Conservation (phyloP, 495 filamentous ascomycete genomes). For the Lepraria neglecta region DNA sequence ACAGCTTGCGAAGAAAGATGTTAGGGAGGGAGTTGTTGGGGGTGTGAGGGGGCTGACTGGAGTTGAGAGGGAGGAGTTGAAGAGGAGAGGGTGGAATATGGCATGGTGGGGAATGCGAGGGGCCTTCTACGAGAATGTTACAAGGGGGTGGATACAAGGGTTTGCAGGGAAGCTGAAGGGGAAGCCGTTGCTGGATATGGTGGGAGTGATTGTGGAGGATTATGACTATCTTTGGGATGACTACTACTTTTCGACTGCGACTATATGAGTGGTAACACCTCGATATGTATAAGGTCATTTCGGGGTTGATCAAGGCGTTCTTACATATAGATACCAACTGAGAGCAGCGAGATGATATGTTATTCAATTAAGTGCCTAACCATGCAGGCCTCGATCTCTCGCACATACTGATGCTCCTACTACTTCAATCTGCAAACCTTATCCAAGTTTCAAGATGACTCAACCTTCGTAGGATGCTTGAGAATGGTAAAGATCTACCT, state of each 20-base stretch:
- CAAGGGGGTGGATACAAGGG: constrained; percentile 63
- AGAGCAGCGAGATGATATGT: neutral
- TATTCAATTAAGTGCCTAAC: too few species aligned
- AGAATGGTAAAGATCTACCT: neutral
- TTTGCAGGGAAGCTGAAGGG: constrained; percentile 61
- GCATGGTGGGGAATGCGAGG: constrained; percentile 93
- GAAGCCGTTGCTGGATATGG: constrained; percentile 69
- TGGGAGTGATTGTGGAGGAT: constrained; percentile 81
- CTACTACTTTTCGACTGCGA: constrained; percentile 82
- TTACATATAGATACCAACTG: neutral
- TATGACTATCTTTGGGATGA: constrained; percentile 98
- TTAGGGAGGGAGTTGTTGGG: constrained; percentile 57
- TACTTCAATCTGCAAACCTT: neutral
- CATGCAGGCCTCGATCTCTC: neutral
- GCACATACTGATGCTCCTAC: neutral
- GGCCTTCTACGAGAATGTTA: constrained; percentile 91
- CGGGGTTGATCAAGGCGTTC: neutral
- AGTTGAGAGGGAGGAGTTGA: constrained; percentile 82
- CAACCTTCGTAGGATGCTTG: too few species aligned
- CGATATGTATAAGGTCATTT: neutral
- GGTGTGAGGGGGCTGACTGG: constrained; percentile 66
- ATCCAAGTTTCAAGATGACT: too few species aligned
- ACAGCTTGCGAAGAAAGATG: constrained; percentile 70
- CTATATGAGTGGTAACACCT: constrained; percentile 38
- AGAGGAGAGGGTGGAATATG: constrained; percentile 78